These are phyloP conservation scores for Trapa bicornis DNA, from an alignment of 345 rosid species.

Conservation along the genomic window DNA sequence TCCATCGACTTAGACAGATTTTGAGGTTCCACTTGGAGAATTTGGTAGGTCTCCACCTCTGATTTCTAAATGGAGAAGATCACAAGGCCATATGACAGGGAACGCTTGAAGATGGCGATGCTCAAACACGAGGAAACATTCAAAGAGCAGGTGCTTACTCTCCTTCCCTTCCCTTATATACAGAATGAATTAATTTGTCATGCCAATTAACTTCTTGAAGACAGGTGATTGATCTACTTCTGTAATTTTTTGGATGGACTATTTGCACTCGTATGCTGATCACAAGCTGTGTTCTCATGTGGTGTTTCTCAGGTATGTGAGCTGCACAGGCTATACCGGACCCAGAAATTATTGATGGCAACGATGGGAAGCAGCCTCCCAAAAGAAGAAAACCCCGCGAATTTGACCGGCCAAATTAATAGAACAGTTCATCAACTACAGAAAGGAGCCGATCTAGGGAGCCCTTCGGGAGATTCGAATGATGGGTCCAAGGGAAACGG, in stretches of 20 bases:
- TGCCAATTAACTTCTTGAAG: not conserved
- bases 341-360: constrained; percentile 72
- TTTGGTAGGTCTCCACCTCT: not conserved
- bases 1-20: too few species aligned
- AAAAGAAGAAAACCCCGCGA: not conserved
- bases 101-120: constrained; percentile 86
- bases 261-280: not conserved
- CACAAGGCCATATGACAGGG: constrained; percentile 59
- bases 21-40: not conserved
- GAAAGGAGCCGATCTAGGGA: constrained; percentile 12
- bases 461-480: constrained; percentile 17
- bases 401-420: not conserved
- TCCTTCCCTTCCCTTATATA: not conserved
- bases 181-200: not conserved
- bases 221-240: not conserved
- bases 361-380: constrained; percentile 23
- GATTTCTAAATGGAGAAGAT: constrained; percentile 56
- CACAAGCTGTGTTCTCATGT: not conserved
- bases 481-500: constrained; percentile 23
- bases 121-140: constrained; percentile 92
- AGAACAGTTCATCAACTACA: not conserved
- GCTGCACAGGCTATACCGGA: constrained; percentile 77
- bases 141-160: constrained; percentile 60
- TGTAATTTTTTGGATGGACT: not conserved
- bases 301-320: constrained; percentile 47